phyloP scores from a whole-genome alignment of 2,329 filamentous ascomycete genomes.

The Chalaropsis thielavioides region DNA sequence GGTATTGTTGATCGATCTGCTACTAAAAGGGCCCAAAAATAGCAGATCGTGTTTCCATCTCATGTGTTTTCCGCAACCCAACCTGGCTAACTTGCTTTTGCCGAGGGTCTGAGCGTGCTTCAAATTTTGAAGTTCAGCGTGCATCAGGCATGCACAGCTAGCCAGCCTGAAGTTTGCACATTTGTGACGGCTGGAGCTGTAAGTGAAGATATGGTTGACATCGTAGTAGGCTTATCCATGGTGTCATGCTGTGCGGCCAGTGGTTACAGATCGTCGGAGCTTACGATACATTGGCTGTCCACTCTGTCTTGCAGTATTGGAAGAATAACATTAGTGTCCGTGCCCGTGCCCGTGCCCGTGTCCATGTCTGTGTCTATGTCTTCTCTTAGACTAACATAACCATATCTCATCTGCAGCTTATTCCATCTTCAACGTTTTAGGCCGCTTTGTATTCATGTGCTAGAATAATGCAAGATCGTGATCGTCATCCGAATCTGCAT shows the following conservation, averaged over 20 bases:
- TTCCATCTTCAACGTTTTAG: no score
- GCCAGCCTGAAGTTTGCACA: neutral
- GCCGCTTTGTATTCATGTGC: no score
- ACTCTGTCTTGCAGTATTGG: neutral
- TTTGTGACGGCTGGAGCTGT: no score
- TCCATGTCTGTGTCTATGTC: no score
- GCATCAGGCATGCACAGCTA: neutral
- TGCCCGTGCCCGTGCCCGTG: neutral
- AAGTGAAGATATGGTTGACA: neutral
- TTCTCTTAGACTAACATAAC: no score
- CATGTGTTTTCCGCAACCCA: neutral
- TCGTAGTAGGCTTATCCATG: neutral
- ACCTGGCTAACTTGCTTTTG: neutral
- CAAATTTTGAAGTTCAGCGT: no score
- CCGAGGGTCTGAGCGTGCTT: neutral
- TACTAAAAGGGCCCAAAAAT: neutral
- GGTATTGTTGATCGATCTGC: neutral
- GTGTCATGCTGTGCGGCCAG: neutral
- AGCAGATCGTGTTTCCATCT: neutral
- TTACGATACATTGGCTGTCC: neutral
- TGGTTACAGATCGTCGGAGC: neutral
- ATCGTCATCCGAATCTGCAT: no score
- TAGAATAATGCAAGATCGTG: no score
- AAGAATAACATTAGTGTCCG: neutral
- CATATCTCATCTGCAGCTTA: no score